These are phyloP conservation scores for Monosporozyma unispora DNA, from an alignment of 805 yeast species.

Conservation along the genomic window DNA sequence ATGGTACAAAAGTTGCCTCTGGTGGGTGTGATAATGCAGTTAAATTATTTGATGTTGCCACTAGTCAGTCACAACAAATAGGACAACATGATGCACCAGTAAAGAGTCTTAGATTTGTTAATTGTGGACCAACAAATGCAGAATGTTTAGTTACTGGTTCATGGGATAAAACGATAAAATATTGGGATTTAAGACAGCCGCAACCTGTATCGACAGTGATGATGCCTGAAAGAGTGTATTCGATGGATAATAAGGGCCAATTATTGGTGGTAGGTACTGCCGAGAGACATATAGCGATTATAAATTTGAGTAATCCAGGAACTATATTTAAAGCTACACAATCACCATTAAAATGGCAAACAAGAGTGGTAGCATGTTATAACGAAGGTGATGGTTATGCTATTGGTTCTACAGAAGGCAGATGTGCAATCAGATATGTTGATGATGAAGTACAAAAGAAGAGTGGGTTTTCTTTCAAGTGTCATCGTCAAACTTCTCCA, in stretches of 20 bases:
- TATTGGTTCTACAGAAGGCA: slow-evolving; percentile 86
- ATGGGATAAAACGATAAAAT: slow-evolving; percentile 90
- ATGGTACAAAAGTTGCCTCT: slow-evolving; percentile 79
- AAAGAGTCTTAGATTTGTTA: slow-evolving; percentile 61
- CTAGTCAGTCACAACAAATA: slow-evolving; percentile 75
- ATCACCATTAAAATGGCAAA: slow-evolving; percentile 86
- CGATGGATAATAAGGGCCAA: slow-evolving; percentile 77
- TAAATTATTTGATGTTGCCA: slow-evolving; percentile 67
- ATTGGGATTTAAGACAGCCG: slow-evolving; percentile 89
- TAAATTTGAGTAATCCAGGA: slow-evolving; percentile 78
- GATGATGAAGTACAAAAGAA: slow-evolving; percentile 70
- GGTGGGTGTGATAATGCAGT: slow-evolving; percentile 92
- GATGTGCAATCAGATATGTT: slow-evolving; percentile 89
- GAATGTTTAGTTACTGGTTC: slow-evolving; percentile 81
- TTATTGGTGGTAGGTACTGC: slow-evolving; percentile 91
- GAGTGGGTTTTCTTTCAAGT: slow-evolving; percentile 80
- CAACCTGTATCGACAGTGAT: slow-evolving; percentile 73
- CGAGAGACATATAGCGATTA: slow-evolving; percentile 67
- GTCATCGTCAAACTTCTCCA: slow-evolving; percentile 61
- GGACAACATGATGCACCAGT: slow-evolving; percentile 85
- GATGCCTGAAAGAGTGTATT: slow-evolving; percentile 84
- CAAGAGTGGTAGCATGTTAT: slow-evolving; percentile 72
- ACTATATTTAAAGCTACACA: slow-evolving; percentile 61
- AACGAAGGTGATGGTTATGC: slow-evolving; percentile 93
- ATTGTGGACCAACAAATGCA: slow-evolving; percentile 75